Conservation (phyloP, 768 basidiomycete genomes). For the Paxillus involutus region DNA sequence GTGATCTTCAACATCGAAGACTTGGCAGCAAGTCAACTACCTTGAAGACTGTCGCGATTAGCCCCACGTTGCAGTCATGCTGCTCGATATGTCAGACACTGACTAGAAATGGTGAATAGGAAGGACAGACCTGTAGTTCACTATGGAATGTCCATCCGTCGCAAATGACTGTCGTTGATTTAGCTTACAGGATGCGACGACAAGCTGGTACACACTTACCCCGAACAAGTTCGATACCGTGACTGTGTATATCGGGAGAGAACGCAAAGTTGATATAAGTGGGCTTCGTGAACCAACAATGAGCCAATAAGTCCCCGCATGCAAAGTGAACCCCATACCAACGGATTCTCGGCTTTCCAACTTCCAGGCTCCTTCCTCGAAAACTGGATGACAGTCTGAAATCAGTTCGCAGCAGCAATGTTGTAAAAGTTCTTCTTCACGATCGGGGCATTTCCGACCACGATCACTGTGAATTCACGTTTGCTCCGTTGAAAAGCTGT, state of each 20-base stretch:
- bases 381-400: slow-evolving; percentile 94
- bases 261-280: slow-evolving; percentile 79
- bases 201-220: slow-evolving; percentile 32
- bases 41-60: slow-evolving; percentile 18
- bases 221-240: slow-evolving; percentile 65
- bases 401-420: slow-evolving; percentile 91
- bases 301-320: not conserved
- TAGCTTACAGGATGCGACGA: not conserved
- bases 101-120: too few relatives aligned
- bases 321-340: slow-evolving; percentile 49
- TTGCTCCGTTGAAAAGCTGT: not conserved
- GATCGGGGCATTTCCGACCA: slow-evolving; percentile 95
- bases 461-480: slow-evolving; percentile 66
- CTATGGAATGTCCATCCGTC: slow-evolving; percentile 86
- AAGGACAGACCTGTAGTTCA: slow-evolving; percentile 76
- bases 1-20: too few relatives aligned
- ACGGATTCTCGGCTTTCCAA: slow-evolving; percentile 81
- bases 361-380: slow-evolving; percentile 77
- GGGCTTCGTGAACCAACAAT: slow-evolving; percentile 62
- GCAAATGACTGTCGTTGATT: slow-evolving; percentile 62
- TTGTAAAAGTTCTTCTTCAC: slow-evolving; percentile 99
- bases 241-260: slow-evolving; percentile 55
- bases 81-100: slow-evolving; percentile 16
- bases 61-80: slow-evolving; percentile 68
- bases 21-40: too few relatives aligned